Evolutionary conservation across 2,329 filamentous ascomycete species (phyloP).

Genomic region (Geosmithia flava): DNA sequence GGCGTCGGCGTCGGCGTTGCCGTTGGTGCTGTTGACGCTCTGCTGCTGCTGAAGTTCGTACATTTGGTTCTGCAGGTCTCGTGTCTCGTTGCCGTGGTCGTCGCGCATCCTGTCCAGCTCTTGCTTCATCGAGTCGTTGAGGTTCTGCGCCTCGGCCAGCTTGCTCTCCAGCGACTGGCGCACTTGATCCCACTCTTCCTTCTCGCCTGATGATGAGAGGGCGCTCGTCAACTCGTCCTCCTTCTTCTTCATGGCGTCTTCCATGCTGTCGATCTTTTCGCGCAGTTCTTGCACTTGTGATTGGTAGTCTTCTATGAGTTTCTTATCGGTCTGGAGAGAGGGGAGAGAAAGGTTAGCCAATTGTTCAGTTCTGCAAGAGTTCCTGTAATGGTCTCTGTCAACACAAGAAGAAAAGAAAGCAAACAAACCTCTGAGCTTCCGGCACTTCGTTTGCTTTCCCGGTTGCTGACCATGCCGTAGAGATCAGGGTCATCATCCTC

Average conservation of each 20-base stretch:
- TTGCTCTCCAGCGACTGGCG: conserved; percentile 59
- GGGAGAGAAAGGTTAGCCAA: neutral
- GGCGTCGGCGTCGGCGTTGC: conserved; percentile 22
- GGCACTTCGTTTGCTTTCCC: conserved; percentile 16
- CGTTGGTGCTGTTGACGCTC: conserved; percentile 5
- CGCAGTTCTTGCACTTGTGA: conserved; percentile 63
- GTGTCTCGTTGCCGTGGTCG: conserved; percentile 53
- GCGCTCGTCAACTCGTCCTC: conserved; percentile 55
- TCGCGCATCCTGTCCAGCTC: conserved; percentile 65
- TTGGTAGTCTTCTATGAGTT: conserved; percentile 68
- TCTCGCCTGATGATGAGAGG: conserved; percentile 45
- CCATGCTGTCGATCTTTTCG: conserved; percentile 59
- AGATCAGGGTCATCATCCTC: conserved; percentile 73
- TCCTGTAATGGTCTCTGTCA: too few species aligned
- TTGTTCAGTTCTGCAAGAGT: neutral
- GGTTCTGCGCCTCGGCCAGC: conserved; percentile 57
- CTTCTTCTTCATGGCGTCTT: conserved; percentile 56
- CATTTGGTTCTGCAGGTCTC: conserved; percentile 51
- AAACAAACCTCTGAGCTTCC: conserved; percentile 26
- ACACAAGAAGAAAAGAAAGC: too few species aligned
- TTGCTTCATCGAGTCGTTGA: conserved; percentile 69
- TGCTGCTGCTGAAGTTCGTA: conserved; percentile 31
- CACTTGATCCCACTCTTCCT: conserved; percentile 59
- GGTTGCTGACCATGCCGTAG: conserved; percentile 32
- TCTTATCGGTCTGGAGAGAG: conserved; percentile 49